phyloP scores from a whole-genome alignment of 1,284 basidiomycete genomes.

The Ustilago curta region DNA sequence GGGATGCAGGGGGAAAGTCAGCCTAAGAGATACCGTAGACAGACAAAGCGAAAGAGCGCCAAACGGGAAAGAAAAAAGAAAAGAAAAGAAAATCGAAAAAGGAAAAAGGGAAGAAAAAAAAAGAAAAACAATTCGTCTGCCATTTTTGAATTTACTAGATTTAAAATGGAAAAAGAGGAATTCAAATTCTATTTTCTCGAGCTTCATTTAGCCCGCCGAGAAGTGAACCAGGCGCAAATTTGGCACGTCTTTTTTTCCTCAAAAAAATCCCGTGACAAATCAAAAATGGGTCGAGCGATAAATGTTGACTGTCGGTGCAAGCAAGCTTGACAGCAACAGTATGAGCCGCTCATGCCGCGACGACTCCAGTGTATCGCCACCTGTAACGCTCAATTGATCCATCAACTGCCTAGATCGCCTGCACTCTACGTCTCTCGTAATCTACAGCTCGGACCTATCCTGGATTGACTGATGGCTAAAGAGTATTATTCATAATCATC shows the following conservation, averaged over 20 bases:
- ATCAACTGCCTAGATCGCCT: too few species aligned
- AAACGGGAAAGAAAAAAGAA: not conserved
- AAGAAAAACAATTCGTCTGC: not conserved
- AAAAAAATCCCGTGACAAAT: constrained; percentile 1
- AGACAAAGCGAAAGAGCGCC: constrained; percentile 3
- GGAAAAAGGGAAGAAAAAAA: constrained; percentile 8
- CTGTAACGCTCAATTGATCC: too few species aligned
- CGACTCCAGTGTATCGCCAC: too few species aligned
- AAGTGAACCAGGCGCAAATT: not conserved
- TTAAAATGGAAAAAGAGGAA: not conserved
- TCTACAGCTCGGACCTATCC: too few species aligned
- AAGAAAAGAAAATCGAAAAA: constrained; percentile 6
- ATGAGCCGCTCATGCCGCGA: too few species aligned
- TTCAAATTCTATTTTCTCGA: not conserved
- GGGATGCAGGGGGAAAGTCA: not conserved
- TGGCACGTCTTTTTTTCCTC: constrained; percentile 6
- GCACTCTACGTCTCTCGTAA: too few species aligned
- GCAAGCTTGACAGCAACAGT: too few species aligned
- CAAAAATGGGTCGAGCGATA: not conserved
- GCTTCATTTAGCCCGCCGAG: not conserved
- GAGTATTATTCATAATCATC: too few species aligned
- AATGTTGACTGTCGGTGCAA: not conserved
- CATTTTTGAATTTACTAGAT: constrained; percentile 2
- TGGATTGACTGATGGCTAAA: too few species aligned
- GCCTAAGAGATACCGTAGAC: not conserved